Evolutionary conservation across 495 filamentous ascomycete species (phyloP).

Genomic region (Penicillium angulare): DNA sequence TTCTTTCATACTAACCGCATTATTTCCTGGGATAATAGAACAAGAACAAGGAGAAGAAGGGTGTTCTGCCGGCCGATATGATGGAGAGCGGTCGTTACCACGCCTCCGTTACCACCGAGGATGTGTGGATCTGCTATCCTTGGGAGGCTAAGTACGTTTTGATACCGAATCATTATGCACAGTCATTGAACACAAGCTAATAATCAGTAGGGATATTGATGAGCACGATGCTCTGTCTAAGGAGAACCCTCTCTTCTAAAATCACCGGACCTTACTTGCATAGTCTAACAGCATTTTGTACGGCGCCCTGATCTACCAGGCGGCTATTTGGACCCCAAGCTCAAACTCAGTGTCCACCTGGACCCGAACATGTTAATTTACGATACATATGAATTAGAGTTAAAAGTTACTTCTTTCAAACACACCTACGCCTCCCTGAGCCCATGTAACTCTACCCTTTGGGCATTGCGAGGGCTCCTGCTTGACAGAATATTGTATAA

Average conservation of each 20-base stretch:
- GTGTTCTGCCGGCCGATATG: conserved; percentile 77
- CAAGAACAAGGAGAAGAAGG: conserved; percentile 96
- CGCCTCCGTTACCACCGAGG: conserved; percentile 80
- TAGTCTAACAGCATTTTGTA: conserved; percentile 21
- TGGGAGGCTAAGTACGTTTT: conserved; percentile 85
- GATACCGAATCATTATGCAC: neutral
- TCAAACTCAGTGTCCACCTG: conserved; percentile 10
- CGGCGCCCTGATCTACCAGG: conserved; percentile 19
- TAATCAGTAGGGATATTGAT: conserved; percentile 71
- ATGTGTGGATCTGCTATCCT: conserved; percentile 99
- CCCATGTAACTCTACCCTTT: neutral
- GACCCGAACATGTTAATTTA: conserved; percentile 20
- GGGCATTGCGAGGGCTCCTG: neutral
- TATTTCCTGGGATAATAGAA: conserved; percentile 53
- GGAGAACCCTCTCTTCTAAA: conserved; percentile 43
- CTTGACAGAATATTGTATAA: neutral
- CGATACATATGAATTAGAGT: conserved; percentile 33
- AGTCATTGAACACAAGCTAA: conserved; percentile 1
- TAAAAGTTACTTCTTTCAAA: conserved; percentile 16
- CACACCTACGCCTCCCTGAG: neutral
- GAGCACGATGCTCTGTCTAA: conserved; percentile 77
- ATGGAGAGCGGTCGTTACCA: conserved; percentile 72
- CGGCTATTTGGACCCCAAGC: conserved; percentile 10
- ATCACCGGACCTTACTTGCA: conserved; percentile 9
- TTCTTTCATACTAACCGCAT: conserved; percentile 6